Percentiles rank a stretch among this genome's conserved stretches.
Conservation (phyloP, 495 filamentous ascomycete species). For the Polyplosphaeria fusca region DNA sequence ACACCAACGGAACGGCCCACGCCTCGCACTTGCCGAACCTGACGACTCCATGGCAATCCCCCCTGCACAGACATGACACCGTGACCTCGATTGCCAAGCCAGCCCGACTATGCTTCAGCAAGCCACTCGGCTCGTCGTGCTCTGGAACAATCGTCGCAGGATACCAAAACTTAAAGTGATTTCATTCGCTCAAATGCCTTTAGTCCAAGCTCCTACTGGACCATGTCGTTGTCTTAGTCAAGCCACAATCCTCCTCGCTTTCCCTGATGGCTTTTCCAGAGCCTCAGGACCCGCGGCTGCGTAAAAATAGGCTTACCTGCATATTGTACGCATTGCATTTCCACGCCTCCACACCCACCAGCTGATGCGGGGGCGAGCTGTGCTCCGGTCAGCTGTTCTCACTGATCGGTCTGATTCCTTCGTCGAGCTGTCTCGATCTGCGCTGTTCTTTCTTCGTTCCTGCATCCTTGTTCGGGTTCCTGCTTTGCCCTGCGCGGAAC, state of each 20-base stretch:
- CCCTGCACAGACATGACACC: no score
- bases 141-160: slow-evolving; percentile 9
- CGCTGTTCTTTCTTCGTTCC: background rate
- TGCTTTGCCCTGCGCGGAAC: background rate
- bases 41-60: no score
- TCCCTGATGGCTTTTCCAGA: no score
- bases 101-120: no score
- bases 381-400: background rate
- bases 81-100: no score
- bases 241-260: background rate
- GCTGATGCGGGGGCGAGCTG: background rate
- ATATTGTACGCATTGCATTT: background rate
- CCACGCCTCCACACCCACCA: background rate
- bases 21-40: no score
- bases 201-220: no score
- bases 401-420: background rate
- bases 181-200: no score
- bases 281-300: background rate
- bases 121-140: slow-evolving; percentile 12
- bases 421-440: background rate
- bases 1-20: no score
- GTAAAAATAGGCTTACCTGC: background rate
- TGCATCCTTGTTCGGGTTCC: background rate
- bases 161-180: background rate
- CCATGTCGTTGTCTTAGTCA: no score